Evolutionary conservation across 2,329 filamentous ascomycete genomes (phyloP).

Genomic region (Sclerotinia sclerotiorum): DNA sequence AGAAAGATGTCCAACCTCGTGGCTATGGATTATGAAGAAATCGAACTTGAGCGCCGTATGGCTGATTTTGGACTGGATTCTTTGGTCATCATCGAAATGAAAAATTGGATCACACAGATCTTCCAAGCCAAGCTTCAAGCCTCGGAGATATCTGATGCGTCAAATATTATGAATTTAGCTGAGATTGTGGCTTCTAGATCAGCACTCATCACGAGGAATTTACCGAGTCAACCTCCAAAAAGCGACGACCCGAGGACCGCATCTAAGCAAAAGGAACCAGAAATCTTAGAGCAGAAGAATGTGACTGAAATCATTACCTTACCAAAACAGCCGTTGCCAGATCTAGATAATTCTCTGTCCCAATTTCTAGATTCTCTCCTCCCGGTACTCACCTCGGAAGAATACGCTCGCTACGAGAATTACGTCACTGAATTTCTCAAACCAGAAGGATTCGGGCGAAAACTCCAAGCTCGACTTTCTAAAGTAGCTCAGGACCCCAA

Average conservation of each 20-base stretch:
- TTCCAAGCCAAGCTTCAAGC: not conserved
- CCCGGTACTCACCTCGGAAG: too few species aligned
- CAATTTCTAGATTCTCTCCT: too few species aligned
- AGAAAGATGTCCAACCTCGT: not conserved
- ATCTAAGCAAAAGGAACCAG: not conserved
- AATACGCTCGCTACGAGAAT: too few species aligned
- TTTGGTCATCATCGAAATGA: constrained; percentile 6
- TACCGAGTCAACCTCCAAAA: not conserved
- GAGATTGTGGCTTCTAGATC: not conserved
- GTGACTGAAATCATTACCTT: not conserved
- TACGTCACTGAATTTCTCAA: too few species aligned
- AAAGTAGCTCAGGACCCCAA: too few species aligned
- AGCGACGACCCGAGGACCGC: not conserved
- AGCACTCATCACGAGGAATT: not conserved
- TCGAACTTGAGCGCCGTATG: not conserved
- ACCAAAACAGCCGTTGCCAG: not conserved
- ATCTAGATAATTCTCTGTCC: not conserved
- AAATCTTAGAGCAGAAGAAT: not conserved
- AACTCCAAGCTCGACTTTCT: too few species aligned
- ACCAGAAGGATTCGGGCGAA: too few species aligned
- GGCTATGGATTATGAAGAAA: not conserved
- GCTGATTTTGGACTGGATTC: constrained; percentile 1
- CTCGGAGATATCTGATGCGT: not conserved
- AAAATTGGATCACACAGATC: not conserved
- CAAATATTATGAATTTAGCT: not conserved